Base-by-base conservation (phyloP, 306 rosid genomes). In the Geum urbanum region DNA sequence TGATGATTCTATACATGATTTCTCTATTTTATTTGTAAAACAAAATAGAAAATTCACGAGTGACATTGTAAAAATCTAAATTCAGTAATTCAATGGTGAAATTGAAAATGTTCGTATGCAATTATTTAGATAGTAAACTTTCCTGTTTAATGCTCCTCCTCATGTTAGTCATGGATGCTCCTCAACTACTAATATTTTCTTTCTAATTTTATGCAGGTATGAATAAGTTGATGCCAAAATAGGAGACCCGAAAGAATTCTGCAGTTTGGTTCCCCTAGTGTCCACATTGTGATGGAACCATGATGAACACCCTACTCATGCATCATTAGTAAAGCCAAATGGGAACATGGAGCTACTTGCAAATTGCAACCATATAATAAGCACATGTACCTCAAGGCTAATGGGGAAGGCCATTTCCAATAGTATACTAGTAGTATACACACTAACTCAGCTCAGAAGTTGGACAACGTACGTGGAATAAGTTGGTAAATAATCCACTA, bases 191-290 rank as follows among this genome's bases (percentile, higher is more conserved):
- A 32, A 32, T 32, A 32, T 32, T 32, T 32, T 32, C 37, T 32
- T 32, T 32, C 37, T 32, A 32, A 32, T 32, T 2, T 32, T 32
- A 32, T 1, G 37, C 37, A 32, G 37, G 37, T 32, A 32, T 32
- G 37, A 32, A 32, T 32, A 27, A 57, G 40, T 13, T 12, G 63
- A 57, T 12, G 43, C 13, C 13, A 18, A 57, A 57, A 14, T 24
- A 5, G 40, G 7, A 22, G 61, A 57, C 72, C 73, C 67, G 48
- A 64, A 67, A 67, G 40, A 18, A 44, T 13, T 59, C 64, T 32
- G 35, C 64, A 6, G 27, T 24, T 24, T 24, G 37, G 37, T 32
- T 32, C 3, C 4, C 37, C 37, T 32, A 32, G 3, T 32, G 37
- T 32, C 37, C 4, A 32, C 37, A 56, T 56, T 56, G 41, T 55